Conservation (phyloP, 805 yeast genomes). For the Starmerella bombicola region DNA sequence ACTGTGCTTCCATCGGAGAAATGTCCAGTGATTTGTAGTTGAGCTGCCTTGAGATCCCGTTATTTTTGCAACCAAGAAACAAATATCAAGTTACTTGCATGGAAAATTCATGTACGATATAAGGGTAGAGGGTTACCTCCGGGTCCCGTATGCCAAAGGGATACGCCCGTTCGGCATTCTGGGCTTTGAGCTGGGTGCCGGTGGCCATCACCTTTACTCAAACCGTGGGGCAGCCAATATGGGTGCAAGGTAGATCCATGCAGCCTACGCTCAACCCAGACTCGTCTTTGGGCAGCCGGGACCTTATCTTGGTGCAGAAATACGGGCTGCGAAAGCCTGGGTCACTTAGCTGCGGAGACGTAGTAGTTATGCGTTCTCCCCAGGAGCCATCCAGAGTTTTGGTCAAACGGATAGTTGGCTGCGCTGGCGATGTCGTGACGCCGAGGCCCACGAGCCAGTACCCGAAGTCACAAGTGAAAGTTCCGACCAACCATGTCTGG, state of each 20-base stretch:
- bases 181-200: slow-evolving; percentile 62
- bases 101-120: too few relatives aligned
- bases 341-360: slow-evolving; percentile 49
- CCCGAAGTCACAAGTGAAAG: slow-evolving; percentile 45
- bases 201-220: slow-evolving; percentile 57
- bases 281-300: slow-evolving; percentile 30
- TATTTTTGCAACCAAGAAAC: too few relatives aligned
- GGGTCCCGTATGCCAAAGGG: neutral
- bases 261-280: slow-evolving; percentile 76
- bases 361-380: slow-evolving; percentile 69
- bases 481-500: slow-evolving; percentile 82
- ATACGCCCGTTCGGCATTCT: slow-evolving; percentile 21
- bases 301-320: slow-evolving; percentile 53
- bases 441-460: slow-evolving; percentile 39
- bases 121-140: too few relatives aligned
- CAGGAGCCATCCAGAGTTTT: slow-evolving; percentile 61
- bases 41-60: too few relatives aligned
- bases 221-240: slow-evolving; percentile 59
- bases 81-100: too few relatives aligned
- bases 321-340: slow-evolving; percentile 40
- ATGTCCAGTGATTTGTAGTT: too few relatives aligned
- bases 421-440: slow-evolving; percentile 54
- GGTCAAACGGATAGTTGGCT: slow-evolving; percentile 67
- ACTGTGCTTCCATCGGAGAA: too few relatives aligned
- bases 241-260: slow-evolving; percentile 76